Conservation (phyloP, 139 green algal species). For the Volvox africanus region DNA sequence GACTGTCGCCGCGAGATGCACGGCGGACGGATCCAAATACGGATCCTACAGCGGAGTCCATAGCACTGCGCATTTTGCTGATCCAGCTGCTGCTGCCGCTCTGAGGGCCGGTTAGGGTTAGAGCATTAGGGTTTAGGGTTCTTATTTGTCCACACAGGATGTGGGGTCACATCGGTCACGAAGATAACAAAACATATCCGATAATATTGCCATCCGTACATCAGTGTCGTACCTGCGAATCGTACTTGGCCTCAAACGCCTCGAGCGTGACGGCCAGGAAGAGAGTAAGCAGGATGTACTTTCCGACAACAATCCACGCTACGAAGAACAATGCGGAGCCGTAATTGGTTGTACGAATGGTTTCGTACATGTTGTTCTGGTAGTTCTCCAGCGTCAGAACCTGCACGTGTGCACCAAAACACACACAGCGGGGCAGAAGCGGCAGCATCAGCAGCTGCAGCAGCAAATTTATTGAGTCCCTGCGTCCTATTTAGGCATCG, state of each 20-base stretch:
- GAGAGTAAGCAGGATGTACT: constrained; percentile 78
- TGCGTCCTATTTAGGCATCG: no score
- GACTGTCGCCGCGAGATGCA: neutral
- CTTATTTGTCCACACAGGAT: no score
- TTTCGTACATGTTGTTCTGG: constrained; percentile 67
- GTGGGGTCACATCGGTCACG: no score
- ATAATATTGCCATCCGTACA: neutral
- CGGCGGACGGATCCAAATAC: constrained; percentile 6
- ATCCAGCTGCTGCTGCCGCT: constrained; percentile 31
- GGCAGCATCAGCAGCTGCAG: no score
- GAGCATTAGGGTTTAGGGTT: no score
- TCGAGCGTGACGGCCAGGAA: constrained; percentile 84
- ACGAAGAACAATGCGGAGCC: constrained; percentile 70
- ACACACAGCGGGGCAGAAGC: no score
- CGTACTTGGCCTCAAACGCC: constrained; percentile 81
- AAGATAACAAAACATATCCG: neutral
- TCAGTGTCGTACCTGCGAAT: constrained; percentile 40
- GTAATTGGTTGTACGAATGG: constrained; percentile 67
- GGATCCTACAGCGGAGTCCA: constrained; percentile 19
- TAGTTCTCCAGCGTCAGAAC: constrained; percentile 81
- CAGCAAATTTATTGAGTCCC: no score
- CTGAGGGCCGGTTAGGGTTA: neutral
- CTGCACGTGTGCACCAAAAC: constrained; percentile 37
- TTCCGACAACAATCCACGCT: constrained; percentile 78
- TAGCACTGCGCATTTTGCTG: constrained; percentile 12